Evolutionary conservation across 179 eudicot genomes (phyloP), one percentile per base, ranked within the genome.

Genomic region (Heliamphora pulchella): DNA sequence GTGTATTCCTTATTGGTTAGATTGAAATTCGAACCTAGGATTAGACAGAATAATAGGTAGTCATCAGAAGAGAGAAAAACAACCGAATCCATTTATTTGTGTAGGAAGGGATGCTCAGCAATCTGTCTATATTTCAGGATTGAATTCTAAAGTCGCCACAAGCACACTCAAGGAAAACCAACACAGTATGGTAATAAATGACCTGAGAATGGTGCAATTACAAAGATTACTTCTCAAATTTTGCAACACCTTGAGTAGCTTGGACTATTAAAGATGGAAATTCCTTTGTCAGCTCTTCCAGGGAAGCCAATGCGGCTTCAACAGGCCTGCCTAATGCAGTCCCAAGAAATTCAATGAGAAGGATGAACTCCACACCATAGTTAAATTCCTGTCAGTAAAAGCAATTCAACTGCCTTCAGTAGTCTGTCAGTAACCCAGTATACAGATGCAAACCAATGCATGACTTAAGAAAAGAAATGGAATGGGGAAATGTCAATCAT

Each of bases 211-310:
- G 31, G 68, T 31, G 64, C 50, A 43, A 68, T 20, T 63, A 44
- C 7, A 31, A 61, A 81, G 72, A 71, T 3, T n/a, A n/a, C 3
- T 77, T 8, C 71, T 54, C 61, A 69, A 20, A 31, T 78, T 54
- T 64, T 54, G 22, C 46, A 53, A 72, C 77, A 92, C 98, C 98
- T 90, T 88, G 88, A 79, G 94, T 92, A 31, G 86, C 85, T 85
- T 94, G 98, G 63, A 91, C 94, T 75, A 94, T 86, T 83, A 94
- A 85, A 79, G 93, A 90, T 31, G 91, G 91, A 85, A 84, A 92
- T 76, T 90, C 88, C 53, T 59, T 63, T 15, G 84, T 82, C 89
- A 94, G 82, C 58, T 85, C 83, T 82, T 82, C 88, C 65, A 94
- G 81, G 75, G 92, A 89, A 58, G 77, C 80, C 86, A 92, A 61